phyloP scores from a whole-genome alignment of 257 asterid species.

The Cinchona pubescens region DNA sequence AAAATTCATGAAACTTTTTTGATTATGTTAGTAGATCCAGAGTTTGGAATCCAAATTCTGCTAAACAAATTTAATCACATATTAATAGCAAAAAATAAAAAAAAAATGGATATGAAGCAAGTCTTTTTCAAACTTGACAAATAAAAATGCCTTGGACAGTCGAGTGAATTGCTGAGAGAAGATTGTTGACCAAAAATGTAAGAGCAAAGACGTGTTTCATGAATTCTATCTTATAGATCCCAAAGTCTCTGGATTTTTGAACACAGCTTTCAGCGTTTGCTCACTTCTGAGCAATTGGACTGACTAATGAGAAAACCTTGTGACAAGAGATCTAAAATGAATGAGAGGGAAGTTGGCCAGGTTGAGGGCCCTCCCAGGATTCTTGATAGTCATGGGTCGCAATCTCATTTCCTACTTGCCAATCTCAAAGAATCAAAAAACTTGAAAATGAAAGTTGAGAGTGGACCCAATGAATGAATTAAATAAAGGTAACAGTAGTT shows the following conservation, averaged over 20 bases:
- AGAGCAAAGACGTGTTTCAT: not conserved
- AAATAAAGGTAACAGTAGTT: slow-evolving; percentile 18
- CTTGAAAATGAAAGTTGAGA: not conserved
- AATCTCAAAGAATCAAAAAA: not conserved
- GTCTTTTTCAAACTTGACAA: not conserved
- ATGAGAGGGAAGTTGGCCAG: not conserved
- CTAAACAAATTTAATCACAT: not conserved
- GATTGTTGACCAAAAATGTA: not conserved
- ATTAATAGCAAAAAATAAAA: not conserved
- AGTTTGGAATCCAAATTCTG: not conserved
- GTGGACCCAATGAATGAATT: not conserved
- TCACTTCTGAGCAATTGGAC: not conserved
- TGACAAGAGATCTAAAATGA: not conserved
- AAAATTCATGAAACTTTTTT: not conserved
- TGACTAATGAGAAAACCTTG: not conserved
- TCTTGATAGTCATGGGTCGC: not conserved
- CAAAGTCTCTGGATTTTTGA: too few species aligned
- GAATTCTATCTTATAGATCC: not conserved
- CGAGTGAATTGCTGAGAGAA: too few species aligned
- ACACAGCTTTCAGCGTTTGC: too few species aligned
- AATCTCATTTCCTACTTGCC: not conserved
- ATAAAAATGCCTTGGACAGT: not conserved
- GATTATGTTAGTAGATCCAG: not conserved
- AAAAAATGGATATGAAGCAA: not conserved
- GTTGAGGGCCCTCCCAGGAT: not conserved